Evolutionary conservation across 768 basidiomycete genomes (phyloP).

Genomic region (Podaxis pistillaris): DNA sequence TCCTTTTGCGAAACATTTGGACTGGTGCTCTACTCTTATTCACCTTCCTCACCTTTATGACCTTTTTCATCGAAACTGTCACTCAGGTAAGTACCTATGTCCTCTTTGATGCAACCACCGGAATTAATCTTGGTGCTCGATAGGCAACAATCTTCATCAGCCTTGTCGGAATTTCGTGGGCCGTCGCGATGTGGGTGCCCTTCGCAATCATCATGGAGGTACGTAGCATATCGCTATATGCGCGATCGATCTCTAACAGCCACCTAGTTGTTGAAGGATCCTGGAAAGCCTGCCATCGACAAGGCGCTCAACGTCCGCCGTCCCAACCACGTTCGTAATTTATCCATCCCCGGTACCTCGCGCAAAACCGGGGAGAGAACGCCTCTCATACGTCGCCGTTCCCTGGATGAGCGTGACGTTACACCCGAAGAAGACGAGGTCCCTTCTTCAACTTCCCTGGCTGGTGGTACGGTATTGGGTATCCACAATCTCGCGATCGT

Average conservation of each 20-base stretch:
- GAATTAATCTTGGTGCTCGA: not conserved
- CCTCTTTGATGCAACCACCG: not conserved
- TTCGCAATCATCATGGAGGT: slow-evolving; percentile 99
- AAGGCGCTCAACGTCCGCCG: slow-evolving; percentile 29
- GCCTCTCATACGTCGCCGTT: slow-evolving; percentile 60
- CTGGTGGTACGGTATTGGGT: slow-evolving; percentile 90
- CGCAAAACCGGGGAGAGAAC: slow-evolving; percentile 45
- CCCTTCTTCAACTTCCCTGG: slow-evolving; percentile 46
- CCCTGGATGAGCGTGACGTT: slow-evolving; percentile 48
- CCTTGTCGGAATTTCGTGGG: slow-evolving; percentile 92
- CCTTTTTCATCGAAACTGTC: slow-evolving; percentile 84
- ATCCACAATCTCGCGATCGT: slow-evolving; percentile 97
- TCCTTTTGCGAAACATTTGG: slow-evolving; percentile 93
- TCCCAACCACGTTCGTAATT: slow-evolving; percentile 50
- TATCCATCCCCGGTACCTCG: slow-evolving; percentile 45
- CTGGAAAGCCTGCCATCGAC: slow-evolving; percentile 35
- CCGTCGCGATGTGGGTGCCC: slow-evolving; percentile 96
- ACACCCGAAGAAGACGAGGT: slow-evolving; percentile 35
- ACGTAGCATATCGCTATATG: slow-evolving; percentile 18
- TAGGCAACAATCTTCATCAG: slow-evolving; percentile 82
- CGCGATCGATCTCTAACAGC: slow-evolving; percentile 5
- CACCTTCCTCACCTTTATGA: slow-evolving; percentile 73
- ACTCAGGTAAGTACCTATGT: slow-evolving; percentile 45
- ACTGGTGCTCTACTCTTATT: slow-evolving; percentile 83
- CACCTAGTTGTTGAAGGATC: slow-evolving; percentile 70